Base-by-base conservation (phyloP, 352 stramenopile species). In the Phytophthora sansomeana region DNA sequence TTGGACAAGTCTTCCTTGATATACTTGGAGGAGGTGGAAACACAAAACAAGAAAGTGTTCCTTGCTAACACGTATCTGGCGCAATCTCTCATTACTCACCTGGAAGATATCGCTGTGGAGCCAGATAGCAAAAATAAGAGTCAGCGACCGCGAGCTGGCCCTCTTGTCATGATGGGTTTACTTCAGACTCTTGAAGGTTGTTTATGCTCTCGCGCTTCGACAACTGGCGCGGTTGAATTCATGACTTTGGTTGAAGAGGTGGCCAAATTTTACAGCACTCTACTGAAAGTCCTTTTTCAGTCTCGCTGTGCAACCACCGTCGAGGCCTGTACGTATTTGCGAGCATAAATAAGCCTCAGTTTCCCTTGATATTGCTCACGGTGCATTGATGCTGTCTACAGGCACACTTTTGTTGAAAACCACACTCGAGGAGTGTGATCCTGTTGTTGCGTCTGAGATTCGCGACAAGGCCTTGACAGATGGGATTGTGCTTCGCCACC, bases 341-440 rank as follows among this genome's bases (percentile, higher is more conserved):
- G 38, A 41, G 24, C n/a, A 1, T 33, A 16, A 7, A n/a, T 50
- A 9, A 26, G 5, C 13, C 5, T 8, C 29, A 30, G 5, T 48
- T 39, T 0, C 26, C 14, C 29, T 14, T 19, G 39, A 9, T 33
- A 24, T 14, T 53, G 26, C 32, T 61, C 36, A 59, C 26, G 35
- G 6, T 48, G 8, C 55, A 29, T 5, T 28, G 47, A 13, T 29
- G 17, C 17, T 58, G 6, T 63, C 69, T 41, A 58, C 85, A 58
- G 82, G 95, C 29, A 97, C 95, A 10, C 66, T 98, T 35, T 68
- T 99, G 39, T 74, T 98, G 30, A 97, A 98, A 63, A 85, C 95
- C 0, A 91, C 97, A 4, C 74, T 98, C 0, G 87, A 94, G 62
- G 90, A 98, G 46, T 96, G 89, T 60, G 79, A 95, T 21, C 89